phyloP scores from a whole-genome alignment of 495 filamentous ascomycete species.

The Barbatosphaeria neglecta region DNA sequence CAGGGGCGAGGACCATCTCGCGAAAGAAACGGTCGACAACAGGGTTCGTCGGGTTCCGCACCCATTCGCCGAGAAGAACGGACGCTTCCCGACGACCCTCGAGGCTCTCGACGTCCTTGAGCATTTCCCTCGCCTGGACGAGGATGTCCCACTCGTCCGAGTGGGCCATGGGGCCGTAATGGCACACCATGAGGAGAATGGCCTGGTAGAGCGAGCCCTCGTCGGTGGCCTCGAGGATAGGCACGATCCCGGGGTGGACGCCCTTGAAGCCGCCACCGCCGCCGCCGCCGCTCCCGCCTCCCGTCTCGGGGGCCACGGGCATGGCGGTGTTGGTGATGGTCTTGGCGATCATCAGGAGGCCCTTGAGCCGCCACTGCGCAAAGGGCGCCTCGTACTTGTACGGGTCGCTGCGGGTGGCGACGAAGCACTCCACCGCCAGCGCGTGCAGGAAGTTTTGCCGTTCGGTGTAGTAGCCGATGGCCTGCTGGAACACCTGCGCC shows the following conservation, averaged over 20 bases:
- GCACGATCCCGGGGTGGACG: slow-evolving; percentile 13
- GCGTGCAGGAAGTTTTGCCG: slow-evolving; percentile 15
- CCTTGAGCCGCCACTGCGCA: slow-evolving; percentile 21
- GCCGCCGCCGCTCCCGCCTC: too few species aligned
- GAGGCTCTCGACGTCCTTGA: slow-evolving; percentile 25
- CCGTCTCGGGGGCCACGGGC: slow-evolving; percentile 7
- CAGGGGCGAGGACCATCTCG: slow-evolving; percentile 19
- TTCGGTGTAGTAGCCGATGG: slow-evolving; percentile 12
- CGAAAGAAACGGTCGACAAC: slow-evolving; percentile 24
- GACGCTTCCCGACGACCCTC: slow-evolving; percentile 22
- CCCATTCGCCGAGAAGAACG: slow-evolving; percentile 21
- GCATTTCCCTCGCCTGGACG: slow-evolving; percentile 19
- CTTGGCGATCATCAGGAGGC: slow-evolving; percentile 24
- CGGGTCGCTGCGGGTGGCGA: slow-evolving; percentile 22
- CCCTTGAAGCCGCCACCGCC: slow-evolving; percentile 5
- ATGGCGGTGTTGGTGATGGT: slow-evolving; percentile 19
- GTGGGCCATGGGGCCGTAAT: slow-evolving; percentile 16
- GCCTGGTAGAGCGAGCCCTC: slow-evolving; percentile 30
- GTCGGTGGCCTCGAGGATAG: slow-evolving; percentile 17
- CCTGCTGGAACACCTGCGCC: slow-evolving; percentile 11
- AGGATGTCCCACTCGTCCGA: slow-evolving; percentile 23
- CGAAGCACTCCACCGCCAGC: slow-evolving; percentile 25
- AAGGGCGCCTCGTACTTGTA: slow-evolving; percentile 27
- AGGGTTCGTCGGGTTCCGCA: slow-evolving; percentile 16
- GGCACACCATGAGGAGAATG: slow-evolving; percentile 20